Evolutionary conservation across 2,329 filamentous ascomycete genomes (phyloP).

Genomic region (Tolypocladium tundrense): DNA sequence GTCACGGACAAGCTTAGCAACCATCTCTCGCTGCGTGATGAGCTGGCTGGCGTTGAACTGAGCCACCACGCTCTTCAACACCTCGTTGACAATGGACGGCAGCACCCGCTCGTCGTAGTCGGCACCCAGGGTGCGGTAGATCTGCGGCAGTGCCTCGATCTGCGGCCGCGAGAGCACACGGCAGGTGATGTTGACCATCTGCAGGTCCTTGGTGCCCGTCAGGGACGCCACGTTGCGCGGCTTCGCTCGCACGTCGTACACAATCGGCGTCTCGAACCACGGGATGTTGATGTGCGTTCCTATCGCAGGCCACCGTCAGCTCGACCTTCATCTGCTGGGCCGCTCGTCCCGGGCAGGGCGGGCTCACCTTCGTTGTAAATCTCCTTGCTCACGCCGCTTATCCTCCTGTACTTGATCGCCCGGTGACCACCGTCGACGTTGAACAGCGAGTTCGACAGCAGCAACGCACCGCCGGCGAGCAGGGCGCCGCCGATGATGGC

Average conservation of each 20-base stretch:
- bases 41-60: conserved; percentile 98
- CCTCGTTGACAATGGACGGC: conserved; percentile 97
- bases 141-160: conserved; percentile 82
- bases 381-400: conserved; percentile 89
- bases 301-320: conserved; percentile 22
- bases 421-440: conserved; percentile 96
- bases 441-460: conserved; percentile 54
- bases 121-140: conserved; percentile 88
- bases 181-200: conserved; percentile 99
- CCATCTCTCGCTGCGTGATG: conserved; percentile 98
- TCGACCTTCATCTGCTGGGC: background rate
- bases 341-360: background rate
- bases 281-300: conserved; percentile 89
- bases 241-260: conserved; percentile 96
- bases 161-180: conserved; percentile 92
- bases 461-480: conserved; percentile 36
- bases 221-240: conserved; percentile 93
- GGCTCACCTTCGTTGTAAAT: conserved; percentile 83
- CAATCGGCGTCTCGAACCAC: conserved; percentile 94
- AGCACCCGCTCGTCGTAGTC: conserved; percentile 97
- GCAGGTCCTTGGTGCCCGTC: conserved; percentile 96
- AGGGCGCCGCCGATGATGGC: conserved; percentile 31
- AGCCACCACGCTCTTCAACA: conserved; percentile 94
- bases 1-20: conserved; percentile 81
- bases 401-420: conserved; percentile 93